Percentiles rank a stretch among this genome's conserved stretches.
Conservation (phyloP, 192 early-diverging fungal genomes). For the Chytriomyces hyalinus region DNA sequence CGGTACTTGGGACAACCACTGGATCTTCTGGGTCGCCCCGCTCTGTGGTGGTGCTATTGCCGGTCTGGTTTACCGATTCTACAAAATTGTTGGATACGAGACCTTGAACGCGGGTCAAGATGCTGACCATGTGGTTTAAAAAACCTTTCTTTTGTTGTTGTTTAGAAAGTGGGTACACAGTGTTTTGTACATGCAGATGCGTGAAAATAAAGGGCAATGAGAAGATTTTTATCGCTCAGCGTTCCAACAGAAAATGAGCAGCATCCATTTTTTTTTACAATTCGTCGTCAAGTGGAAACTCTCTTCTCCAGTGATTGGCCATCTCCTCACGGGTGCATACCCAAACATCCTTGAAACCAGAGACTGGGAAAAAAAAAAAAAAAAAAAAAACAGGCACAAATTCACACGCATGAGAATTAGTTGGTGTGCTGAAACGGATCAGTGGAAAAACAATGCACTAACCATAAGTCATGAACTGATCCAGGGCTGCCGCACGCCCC, state of each 20-base stretch:
- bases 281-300: not conserved
- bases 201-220: too few relatives aligned
- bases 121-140: constrained; percentile 26
- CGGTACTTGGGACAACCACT: constrained; percentile 55
- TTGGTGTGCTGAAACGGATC: not conserved
- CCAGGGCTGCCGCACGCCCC: constrained; percentile 48
- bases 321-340: constrained; percentile 57
- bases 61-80: constrained; percentile 36
- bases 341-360: constrained; percentile 50
- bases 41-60: constrained; percentile 54
- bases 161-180: too few relatives aligned
- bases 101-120: constrained; percentile 44
- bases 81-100: constrained; percentile 41
- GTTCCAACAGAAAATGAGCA: too few relatives aligned
- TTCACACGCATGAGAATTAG: too few relatives aligned
- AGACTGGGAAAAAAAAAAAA: constrained; percentile 32
- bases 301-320: constrained; percentile 52
- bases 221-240: too few relatives aligned
- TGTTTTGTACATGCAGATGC: too few relatives aligned
- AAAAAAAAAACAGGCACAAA: not conserved
- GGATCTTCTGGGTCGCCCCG: constrained; percentile 73
- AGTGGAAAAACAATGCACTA: not conserved
- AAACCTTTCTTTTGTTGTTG: too few relatives aligned
- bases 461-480: constrained; percentile 53
- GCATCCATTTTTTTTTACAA: too few relatives aligned